A percentile compares a stretch with the other conserved stretches of the same genome.
These are phyloP conservation scores for Epichloe sibirici DNA, from an alignment of 2,329 filamentous ascomycete species.

Conservation along the genomic window DNA sequence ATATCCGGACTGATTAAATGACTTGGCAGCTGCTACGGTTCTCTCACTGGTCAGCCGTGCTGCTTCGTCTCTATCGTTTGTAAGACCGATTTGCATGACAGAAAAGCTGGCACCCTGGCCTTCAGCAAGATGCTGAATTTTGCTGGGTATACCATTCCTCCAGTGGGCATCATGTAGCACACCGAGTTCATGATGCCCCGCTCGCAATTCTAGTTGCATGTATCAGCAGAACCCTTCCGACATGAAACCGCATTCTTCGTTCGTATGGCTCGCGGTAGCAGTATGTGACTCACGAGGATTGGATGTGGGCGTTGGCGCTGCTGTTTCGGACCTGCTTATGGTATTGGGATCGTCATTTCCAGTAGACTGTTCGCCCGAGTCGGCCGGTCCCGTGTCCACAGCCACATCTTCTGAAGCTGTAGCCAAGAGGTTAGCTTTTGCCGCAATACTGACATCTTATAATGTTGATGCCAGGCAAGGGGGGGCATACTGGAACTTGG, in stretches of 20 bases:
- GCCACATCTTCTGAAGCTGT: neutral
- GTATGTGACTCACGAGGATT: neutral
- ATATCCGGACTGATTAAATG: conserved; percentile 42
- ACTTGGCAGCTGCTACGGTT: conserved; percentile 44
- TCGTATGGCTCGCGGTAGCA: neutral
- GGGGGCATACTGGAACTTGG: neutral
- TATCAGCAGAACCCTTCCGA: neutral
- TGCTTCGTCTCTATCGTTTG: conserved; percentile 37
- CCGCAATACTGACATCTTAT: neutral
- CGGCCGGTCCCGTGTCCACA: neutral
- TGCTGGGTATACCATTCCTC: conserved; percentile 47
- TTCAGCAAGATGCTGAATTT: conserved; percentile 46
- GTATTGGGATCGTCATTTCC: neutral
- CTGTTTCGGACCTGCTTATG: neutral
- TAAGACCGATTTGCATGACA: conserved; percentile 49
- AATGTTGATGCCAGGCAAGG: neutral
- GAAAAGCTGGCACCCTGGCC: conserved; percentile 47
- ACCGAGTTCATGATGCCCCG: neutral
- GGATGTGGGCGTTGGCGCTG: neutral
- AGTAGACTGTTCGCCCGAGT: neutral
- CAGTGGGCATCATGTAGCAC: conserved; percentile 19
- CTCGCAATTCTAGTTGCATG: neutral
- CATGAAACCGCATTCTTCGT: neutral
- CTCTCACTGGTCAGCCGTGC: conserved; percentile 51
- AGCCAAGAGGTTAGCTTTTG: neutral